Evolutionary conservation across 371 early-diverging fungal species (phyloP).

Genomic region (Rhizopus stolonifer): DNA sequence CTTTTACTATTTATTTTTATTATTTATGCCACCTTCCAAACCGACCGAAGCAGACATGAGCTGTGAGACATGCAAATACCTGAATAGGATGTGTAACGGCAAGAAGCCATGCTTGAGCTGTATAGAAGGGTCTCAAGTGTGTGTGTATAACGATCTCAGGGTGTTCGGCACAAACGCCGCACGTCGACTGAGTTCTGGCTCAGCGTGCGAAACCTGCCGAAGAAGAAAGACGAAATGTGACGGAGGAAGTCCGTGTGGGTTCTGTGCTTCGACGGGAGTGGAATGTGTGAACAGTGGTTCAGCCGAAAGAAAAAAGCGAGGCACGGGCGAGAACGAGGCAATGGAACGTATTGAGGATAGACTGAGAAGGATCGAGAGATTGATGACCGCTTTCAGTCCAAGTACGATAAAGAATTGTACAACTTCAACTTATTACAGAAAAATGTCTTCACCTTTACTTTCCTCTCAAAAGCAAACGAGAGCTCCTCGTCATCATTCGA

Average conservation of each 20-base stretch:
- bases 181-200: slow-evolving; percentile 47
- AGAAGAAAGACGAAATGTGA: slow-evolving; percentile 56
- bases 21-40: not conserved
- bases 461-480: slow-evolving; percentile 17
- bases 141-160: slow-evolving; percentile 28
- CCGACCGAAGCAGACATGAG: slow-evolving; percentile 23
- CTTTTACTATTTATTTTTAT: not conserved
- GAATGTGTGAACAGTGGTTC: slow-evolving; percentile 29
- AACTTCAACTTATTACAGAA: slow-evolving; percentile 8
- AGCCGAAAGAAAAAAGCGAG: slow-evolving; percentile 24
- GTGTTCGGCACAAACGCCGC: slow-evolving; percentile 37
- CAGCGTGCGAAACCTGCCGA: slow-evolving; percentile 53
- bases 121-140: slow-evolving; percentile 22
- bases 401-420: slow-evolving; percentile 29
- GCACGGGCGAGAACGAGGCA: slow-evolving; percentile 26
- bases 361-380: slow-evolving; percentile 35
- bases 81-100: slow-evolving; percentile 29
- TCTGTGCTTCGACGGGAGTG: slow-evolving; percentile 36
- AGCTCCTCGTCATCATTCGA: slow-evolving; percentile 15
- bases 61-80: slow-evolving; percentile 32
- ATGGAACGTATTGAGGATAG: slow-evolving; percentile 45
- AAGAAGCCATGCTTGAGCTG: slow-evolving; percentile 30
- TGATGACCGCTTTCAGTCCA: slow-evolving; percentile 41
- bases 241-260: slow-evolving; percentile 48
- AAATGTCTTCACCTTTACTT: slow-evolving; percentile 22